Conservation (phyloP, 208 protist species). For the Endotrypanum monterogeii region DNA sequence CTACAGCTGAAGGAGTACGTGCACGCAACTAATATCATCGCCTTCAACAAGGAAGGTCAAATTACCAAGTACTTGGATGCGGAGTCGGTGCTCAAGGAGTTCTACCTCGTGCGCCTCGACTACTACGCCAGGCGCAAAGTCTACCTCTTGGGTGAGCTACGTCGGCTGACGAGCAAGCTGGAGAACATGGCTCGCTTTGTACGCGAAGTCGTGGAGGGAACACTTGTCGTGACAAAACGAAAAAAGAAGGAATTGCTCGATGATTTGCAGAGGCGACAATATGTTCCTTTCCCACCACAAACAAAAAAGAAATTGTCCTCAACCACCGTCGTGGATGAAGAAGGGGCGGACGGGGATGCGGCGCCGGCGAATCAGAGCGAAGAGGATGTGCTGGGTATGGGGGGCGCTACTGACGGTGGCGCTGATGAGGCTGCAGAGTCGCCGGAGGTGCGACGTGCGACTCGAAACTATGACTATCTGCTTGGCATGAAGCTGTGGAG, state of each 20-base stretch:
- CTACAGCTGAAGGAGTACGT: slow-evolving; percentile 93
- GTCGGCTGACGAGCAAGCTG: slow-evolving; percentile 86
- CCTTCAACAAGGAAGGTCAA: slow-evolving; percentile 95
- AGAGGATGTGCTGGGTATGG: slow-evolving; percentile 28
- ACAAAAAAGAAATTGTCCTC: slow-evolving; percentile 84
- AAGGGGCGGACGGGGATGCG: slow-evolving; percentile 1
- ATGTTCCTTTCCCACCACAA: slow-evolving; percentile 86
- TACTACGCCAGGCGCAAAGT: slow-evolving; percentile 98
- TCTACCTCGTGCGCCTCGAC: slow-evolving; percentile 96
- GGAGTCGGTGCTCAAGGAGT: slow-evolving; percentile 96
- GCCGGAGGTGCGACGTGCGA: slow-evolving; percentile 64
- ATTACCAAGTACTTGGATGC: slow-evolving; percentile 96
- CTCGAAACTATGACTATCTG: slow-evolving; percentile 98
- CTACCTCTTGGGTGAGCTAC: slow-evolving; percentile 90
- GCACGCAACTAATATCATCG: slow-evolving; percentile 97
- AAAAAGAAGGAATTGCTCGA: slow-evolving; percentile 95
- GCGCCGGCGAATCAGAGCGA: slow-evolving; percentile 24
- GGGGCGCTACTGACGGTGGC: slow-evolving; percentile 7
- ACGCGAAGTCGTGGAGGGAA: slow-evolving; percentile 94
- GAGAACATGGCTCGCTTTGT: slow-evolving; percentile 99
- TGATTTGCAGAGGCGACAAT: slow-evolving; percentile 89
- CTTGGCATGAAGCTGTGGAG: slow-evolving; percentile 98
- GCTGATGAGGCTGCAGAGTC: slow-evolving; percentile 38
- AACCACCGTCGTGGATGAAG: slow-evolving; percentile 75
- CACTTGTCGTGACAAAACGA: slow-evolving; percentile 91